phyloP scores from a whole-genome alignment of 345 rosid genomes.

The Brassica juncea region DNA sequence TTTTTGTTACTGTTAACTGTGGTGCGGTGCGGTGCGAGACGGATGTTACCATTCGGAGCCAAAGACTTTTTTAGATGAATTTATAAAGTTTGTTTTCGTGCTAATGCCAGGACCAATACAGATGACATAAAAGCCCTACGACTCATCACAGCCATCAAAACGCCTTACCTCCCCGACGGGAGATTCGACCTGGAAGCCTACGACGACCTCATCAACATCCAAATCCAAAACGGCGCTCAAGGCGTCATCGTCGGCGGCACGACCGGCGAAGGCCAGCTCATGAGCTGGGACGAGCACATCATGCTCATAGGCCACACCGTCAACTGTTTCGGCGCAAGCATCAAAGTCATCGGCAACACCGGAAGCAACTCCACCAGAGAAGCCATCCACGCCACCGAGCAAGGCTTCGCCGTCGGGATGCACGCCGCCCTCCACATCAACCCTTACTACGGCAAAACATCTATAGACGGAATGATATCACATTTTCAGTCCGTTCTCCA shows the following conservation, averaged over 20 bases:
- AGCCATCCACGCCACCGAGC: slow-evolving; percentile 88
- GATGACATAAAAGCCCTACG: slow-evolving; percentile 74
- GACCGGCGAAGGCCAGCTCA: slow-evolving; percentile 92
- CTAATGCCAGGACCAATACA: slow-evolving; percentile 57
- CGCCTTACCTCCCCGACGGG: slow-evolving; percentile 90
- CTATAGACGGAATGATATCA: slow-evolving; percentile 62
- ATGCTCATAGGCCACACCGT: slow-evolving; percentile 94
- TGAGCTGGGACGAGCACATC: slow-evolving; percentile 98
- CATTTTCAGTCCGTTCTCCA: slow-evolving; percentile 75
- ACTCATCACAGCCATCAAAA: slow-evolving; percentile 88
- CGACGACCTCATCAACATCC: slow-evolving; percentile 68
- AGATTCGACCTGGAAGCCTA: slow-evolving; percentile 93
- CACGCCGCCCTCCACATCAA: slow-evolving; percentile 94
- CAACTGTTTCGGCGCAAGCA: slow-evolving; percentile 70
- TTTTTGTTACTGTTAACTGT: no score
- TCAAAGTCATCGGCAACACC: slow-evolving; percentile 86
- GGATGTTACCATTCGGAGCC: no score
- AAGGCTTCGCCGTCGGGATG: slow-evolving; percentile 97
- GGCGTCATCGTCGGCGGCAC: slow-evolving; percentile 93
- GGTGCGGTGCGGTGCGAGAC: no score
- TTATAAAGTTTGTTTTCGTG: not conserved
- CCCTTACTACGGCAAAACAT: slow-evolving; percentile 95
- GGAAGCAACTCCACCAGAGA: slow-evolving; percentile 94
- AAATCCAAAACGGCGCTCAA: slow-evolving; percentile 66
- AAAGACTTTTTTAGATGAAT: no score